Conservation (phyloP, 2,329 filamentous ascomycete genomes). For the Trichoderma sp. region DNA sequence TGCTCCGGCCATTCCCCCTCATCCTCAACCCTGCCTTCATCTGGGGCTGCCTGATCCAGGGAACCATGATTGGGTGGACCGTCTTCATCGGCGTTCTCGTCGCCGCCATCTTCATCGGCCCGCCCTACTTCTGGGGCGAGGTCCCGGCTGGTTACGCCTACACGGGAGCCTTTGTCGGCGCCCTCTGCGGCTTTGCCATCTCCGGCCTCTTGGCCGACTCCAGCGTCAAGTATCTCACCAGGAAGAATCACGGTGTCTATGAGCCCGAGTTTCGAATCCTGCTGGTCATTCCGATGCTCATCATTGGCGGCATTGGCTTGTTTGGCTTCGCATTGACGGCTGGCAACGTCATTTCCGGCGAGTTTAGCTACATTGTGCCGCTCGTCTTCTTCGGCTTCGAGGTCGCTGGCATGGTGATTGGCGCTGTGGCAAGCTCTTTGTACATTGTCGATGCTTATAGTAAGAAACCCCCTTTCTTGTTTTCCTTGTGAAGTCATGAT, state of each 20-base stretch:
- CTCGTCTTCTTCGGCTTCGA: slow-evolving; percentile 82
- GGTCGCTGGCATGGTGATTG: slow-evolving; percentile 88
- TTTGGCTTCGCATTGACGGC: slow-evolving; percentile 83
- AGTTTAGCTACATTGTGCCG: slow-evolving; percentile 72
- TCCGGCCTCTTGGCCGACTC: slow-evolving; percentile 74
- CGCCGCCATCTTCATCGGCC: slow-evolving; percentile 77
- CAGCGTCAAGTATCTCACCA: slow-evolving; percentile 69
- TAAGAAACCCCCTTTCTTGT: slow-evolving; percentile 40
- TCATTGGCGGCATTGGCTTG: slow-evolving; percentile 75
- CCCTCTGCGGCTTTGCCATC: slow-evolving; percentile 74
- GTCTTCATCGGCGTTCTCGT: slow-evolving; percentile 86
- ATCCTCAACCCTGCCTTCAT: slow-evolving; percentile 83
- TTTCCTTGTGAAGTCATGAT: neutral
- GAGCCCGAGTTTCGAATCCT: slow-evolving; percentile 90
- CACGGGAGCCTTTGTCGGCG: slow-evolving; percentile 81
- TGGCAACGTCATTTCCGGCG: slow-evolving; percentile 52
- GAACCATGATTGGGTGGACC: slow-evolving; percentile 91
- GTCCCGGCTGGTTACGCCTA: slow-evolving; percentile 85
- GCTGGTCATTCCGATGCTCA: slow-evolving; percentile 77
- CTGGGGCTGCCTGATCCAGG: slow-evolving; percentile 79
- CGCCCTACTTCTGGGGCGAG: slow-evolving; percentile 79
- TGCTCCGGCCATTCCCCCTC: slow-evolving; percentile 76
- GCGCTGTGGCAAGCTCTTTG: slow-evolving; percentile 78
- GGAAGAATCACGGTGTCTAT: slow-evolving; percentile 76
- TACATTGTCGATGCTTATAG: slow-evolving; percentile 95